Base-by-base conservation (phyloP, 208 protist species). In the Acanthamoeba culbertsoni region DNA sequence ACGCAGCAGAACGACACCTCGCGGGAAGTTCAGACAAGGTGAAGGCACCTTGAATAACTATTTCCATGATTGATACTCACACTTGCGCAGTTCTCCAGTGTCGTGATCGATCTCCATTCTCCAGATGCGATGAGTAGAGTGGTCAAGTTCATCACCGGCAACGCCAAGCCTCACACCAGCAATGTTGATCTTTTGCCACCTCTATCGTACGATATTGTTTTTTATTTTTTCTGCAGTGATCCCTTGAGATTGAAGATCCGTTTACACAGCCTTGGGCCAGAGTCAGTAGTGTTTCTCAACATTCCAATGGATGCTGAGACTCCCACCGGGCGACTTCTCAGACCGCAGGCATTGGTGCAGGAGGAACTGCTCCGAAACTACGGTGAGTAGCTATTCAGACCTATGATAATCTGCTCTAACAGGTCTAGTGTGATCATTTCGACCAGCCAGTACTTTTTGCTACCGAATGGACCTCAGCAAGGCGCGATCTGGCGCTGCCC, bases 241-340 rank as follows among this genome's bases (percentile, higher is more conserved):
- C 6, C 33, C 33, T 28, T 77, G 63, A 33, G 5, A 20, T n/a
- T 0, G 20, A n/a, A 5, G 5, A 7, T 53, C 68, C 1, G 2
- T 4, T 51, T 8, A 31, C 33, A 4, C 7, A 84, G 71, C 26
- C 23, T 95, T 1, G 73, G 82, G 16, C 94, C 53, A 28, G 93
- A 96, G 16, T 71, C 89, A 20, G 73, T 90, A 14, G 91, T 96
- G 37, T 95, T 96, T 35, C 42, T 96, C 26, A 96, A 96, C 48
- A 95, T 96, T 37, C 95, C 95, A 20, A 95, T 96, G 86, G 95
- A 96, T 48, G 91, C 82, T 12, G 95, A 96, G 65, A 96, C 95
- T 0, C 95, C 95, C 46, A 94, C 46, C 43, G 95, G 91, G 2
- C 2, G 95, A 10, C 82, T 96, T 33, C 51, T 96, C 0, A 43